phyloP scores from a whole-genome alignment of 805 yeast genomes.

The Ascoidea tarda region DNA sequence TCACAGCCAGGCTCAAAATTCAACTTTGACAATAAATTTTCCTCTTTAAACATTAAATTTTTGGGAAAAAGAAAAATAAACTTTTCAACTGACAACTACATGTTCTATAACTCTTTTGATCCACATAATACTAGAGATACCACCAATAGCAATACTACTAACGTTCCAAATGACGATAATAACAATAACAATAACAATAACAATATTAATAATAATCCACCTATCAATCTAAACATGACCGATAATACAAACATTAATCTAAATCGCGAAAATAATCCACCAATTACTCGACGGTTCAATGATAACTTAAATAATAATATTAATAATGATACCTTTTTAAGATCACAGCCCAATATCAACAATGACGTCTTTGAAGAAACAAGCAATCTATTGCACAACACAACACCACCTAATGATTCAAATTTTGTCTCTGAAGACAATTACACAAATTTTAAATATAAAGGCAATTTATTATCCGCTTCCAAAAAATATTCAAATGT shows the following conservation, averaged over 20 bases:
- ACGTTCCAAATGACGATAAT: too few species aligned
- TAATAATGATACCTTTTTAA: conserved; percentile 2
- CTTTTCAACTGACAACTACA: conserved; percentile 15
- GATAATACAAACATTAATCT: too few species aligned
- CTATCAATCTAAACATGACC: too few species aligned
- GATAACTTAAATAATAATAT: neutral
- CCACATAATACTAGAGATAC: neutral
- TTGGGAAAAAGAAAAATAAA: conserved; percentile 15
- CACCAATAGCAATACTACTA: neutral
- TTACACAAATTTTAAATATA: conserved; percentile 9
- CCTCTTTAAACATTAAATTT: conserved; percentile 13
- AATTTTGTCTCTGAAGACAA: conserved; percentile 7
- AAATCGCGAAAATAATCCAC: too few species aligned
- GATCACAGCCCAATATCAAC: conserved; percentile 27
- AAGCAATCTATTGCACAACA: too few species aligned
- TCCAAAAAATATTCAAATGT: conserved; percentile 10
- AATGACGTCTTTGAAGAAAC: neutral
- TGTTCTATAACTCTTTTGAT: neutral
- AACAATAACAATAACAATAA: neutral
- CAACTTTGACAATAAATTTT: conserved; percentile 15
- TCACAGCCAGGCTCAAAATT: conserved; percentile 24
- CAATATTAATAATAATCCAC: too few species aligned
- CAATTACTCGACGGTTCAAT: too few species aligned
- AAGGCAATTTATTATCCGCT: conserved; percentile 10
- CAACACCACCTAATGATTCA: neutral